Evolutionary conservation across 2,329 filamentous ascomycete species (phyloP), one percentile per base, ranked within the genome.

Genomic region (Seiridium cupressi): DNA sequence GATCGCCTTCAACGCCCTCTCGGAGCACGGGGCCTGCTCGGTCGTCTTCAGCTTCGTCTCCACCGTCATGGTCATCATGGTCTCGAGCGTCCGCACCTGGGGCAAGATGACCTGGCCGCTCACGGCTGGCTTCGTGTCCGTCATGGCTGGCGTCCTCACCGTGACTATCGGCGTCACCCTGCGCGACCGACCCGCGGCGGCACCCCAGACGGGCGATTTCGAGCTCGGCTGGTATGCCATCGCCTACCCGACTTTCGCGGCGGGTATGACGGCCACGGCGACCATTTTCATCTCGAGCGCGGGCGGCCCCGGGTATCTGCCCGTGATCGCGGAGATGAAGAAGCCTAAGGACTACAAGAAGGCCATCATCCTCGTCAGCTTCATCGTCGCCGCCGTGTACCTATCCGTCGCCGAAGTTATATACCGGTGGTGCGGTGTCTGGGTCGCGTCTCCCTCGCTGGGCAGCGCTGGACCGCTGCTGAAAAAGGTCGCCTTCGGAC

Each of bases 351-450:
- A 55, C 38, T 55, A 55, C 53, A 55, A 55, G 10, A 35, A 26
- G 38, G 53, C 53, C 26, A 40, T 55, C 0, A 32, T 55, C 2
- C 26, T 55, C 5, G 13, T 26, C 36, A 38, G 38, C 53, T 18
- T 55, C 40, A 44, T 55, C 18, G 53, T 55, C 0, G 53, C 36
- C 40, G 36, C 53, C 1, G 53, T 55, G 18, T 55, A 55, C 0
- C 81, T 79, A 0, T 83, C 83, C 1, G 88, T 87, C 66, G 72
- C 88, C 1, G 84, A 84, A 4, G 83, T 89, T 59, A 88, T 89
- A 56, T 89, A 89, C 72, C 76, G 77, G 44, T 88, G 79, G 76
- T 87, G 85, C 63, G 86, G 86, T 3, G 75, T 82, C 61, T 89
- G 82, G 81, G 84, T 89, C 3, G 83, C 86, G 0, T 84, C 80